Base-by-base conservation (phyloP, 202 grass and related monocot genomes). In the Carex sylvatica region DNA sequence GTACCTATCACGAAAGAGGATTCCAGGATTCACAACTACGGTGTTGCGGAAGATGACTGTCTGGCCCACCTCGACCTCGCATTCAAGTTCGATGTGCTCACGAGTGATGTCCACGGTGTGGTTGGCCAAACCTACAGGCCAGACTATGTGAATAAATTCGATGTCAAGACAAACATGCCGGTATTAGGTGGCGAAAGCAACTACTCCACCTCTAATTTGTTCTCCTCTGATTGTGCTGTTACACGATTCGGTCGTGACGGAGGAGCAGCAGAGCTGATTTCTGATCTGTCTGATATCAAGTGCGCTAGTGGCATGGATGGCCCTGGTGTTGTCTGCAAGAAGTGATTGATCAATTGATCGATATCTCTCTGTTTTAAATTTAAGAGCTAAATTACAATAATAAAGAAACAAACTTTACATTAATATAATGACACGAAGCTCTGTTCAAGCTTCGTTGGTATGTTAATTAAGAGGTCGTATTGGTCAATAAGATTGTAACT, bases 1-100 rank as follows among this genome's bases (percentile, higher is more conserved):
- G 89, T 97, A 28, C 93, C 91, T n/a, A 87, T 93, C 85, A 97
- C 91, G 12, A 18, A 67, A 16, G 86, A 92, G 64, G 94, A 97
- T 42, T 97, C 91, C 0, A 61, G 65, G 1, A 20, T 84, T 23
- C 94, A 97, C 70, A 70, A 5, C 26, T 97, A 97, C 3, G 89
- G 94, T 11, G 69, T 92, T 23, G 67, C 51, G 2, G 33, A 36
- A 7, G 91, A 77, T 11, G 89, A 97, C 65, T 79, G 82, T 76
- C 78, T 97, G 38, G 91, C 66, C 8, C 91, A 97, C 74, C 87
- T 97, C 3, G 91, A 97, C 74, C 84, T 97, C 0, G 94, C 85
- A 0, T 97, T 97, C 86, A 93, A 91, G 84, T 93, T 97, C 64
- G 62, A 88, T 4, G 55, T 65, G 2, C 87, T 93, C 61, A 86